Evolutionary conservation across 257 asterid species (phyloP).

Genomic region (Solanum chiquidenum): DNA sequence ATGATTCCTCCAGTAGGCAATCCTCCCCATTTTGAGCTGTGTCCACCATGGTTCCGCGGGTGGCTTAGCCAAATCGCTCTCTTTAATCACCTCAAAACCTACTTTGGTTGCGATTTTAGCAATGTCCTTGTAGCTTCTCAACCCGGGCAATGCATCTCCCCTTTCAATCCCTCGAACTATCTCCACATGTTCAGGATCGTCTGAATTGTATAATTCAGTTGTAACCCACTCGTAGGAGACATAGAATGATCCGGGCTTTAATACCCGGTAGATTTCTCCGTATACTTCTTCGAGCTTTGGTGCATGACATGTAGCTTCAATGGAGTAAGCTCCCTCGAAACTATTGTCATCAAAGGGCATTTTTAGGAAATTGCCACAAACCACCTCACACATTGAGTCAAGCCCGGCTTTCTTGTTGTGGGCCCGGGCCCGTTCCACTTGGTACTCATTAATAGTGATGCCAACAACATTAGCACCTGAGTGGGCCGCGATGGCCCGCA

Average conservation of each 20-base stretch:
- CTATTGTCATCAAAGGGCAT: constrained; percentile 50
- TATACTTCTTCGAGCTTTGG: constrained; percentile 16
- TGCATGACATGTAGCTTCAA: constrained; percentile 74
- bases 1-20: constrained; percentile 80
- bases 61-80: constrained; percentile 4
- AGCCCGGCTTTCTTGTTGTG: constrained; percentile 67
- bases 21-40: constrained; percentile 61
- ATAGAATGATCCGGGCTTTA: constrained; percentile 52
- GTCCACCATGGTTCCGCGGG: constrained; percentile 72
- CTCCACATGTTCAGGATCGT: constrained; percentile 53
- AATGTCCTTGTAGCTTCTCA: constrained; percentile 44
- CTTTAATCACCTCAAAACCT: constrained; percentile 57
- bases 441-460: constrained; percentile 21
- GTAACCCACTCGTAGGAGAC: constrained; percentile 14
- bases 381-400: constrained; percentile 49
- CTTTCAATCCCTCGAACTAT: constrained; percentile 64
- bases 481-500: constrained; percentile 72
- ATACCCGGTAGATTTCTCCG: constrained; percentile 54
- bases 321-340: constrained; percentile 74
- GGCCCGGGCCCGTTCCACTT: constrained; percentile 45
- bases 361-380: constrained; percentile 64
- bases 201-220: constrained; percentile 41
- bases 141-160: constrained; percentile 67
- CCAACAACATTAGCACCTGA: constrained; percentile 63
- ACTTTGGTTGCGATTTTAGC: constrained; percentile 38